Evolutionary conservation across 495 filamentous ascomycete genomes (phyloP), one percentile per base, ranked within the genome.

Genomic region (Parathielavia appendiculata): DNA sequence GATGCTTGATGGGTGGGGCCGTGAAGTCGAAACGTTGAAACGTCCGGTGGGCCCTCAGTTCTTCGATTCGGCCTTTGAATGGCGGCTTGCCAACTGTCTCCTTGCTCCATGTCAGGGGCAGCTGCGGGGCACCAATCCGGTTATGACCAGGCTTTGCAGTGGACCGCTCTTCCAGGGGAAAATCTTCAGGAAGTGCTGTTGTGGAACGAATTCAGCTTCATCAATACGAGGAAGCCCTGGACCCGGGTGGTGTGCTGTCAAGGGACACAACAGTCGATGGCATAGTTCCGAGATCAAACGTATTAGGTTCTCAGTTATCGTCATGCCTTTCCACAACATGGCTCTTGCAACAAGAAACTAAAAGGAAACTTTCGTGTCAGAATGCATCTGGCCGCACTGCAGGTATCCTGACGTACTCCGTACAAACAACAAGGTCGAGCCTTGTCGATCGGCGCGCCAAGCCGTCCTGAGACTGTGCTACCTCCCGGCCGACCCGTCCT

Each of bases 401-500:
- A 2, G 3, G 26, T 30, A 30, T 30, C 6, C n/a, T n/a, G n/a
- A n/a, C 26, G 26, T 3, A 30, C 6, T 11, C 36, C 5, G 36
- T 13, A 11, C 11, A 39, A 39, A 16, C 36, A 5, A 3, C 46
- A 34, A 26, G 46, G 52, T 16, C 50, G 13, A 22, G 35, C 43
- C 44, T 44, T 7, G 35, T 16, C 12, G 54, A 57, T 41, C 54
- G 54, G 54, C 54, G 13, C 23, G 36, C 45, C 57, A 58, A 58
- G 26, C 10, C 22, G 14, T 10, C 20, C 22, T 45, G 57, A 30
- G 57, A 34, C 57, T 59, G 57, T 57, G 54, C 41, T 47, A 16
- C 3, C 40, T 46, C 16, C 57, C 46, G 26, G 26, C 59, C 54
- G 45, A 56, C 47, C 49, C 48, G 54, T 54, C 59, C 49, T 45